These are phyloP conservation scores for Cephalotrichum gorgonifer DNA, from an alignment of 2,329 filamentous ascomycete genomes.

Conservation along the genomic window DNA sequence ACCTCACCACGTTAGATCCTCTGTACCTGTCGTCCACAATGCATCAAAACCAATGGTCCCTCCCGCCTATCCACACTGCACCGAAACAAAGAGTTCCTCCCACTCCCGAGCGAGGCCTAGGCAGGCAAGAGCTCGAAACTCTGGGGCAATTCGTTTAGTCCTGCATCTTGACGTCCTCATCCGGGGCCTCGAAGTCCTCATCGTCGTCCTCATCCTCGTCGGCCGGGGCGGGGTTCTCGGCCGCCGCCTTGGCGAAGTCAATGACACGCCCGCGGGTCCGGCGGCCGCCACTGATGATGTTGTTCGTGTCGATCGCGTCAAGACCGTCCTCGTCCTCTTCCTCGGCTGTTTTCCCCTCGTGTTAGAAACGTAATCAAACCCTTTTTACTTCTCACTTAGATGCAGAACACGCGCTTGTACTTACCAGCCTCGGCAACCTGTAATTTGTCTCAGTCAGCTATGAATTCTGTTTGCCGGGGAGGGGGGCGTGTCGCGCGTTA, in stretches of 20 bases:
- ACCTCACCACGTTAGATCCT: not conserved
- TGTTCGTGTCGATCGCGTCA: constrained; percentile 82
- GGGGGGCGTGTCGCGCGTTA: constrained; percentile 4
- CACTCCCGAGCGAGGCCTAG: not conserved
- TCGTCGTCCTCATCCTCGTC: constrained; percentile 75
- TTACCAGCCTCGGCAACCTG: constrained; percentile 15
- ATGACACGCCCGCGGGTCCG: constrained; percentile 90
- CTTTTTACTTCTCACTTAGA: not conserved
- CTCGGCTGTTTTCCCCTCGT: constrained; percentile 25
- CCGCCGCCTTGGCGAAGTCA: constrained; percentile 84
- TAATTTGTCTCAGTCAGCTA: constrained; percentile 5
- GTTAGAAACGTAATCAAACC: constrained; percentile 14
- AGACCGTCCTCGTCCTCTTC: constrained; percentile 67
- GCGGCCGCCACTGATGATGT: constrained; percentile 69
- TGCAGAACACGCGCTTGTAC: not conserved
- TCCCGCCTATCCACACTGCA: too few species aligned
- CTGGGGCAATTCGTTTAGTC: constrained; percentile 19
- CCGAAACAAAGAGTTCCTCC: not conserved
- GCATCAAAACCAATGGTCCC: too few species aligned
- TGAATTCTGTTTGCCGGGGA: not conserved
- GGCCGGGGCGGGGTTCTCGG: constrained; percentile 63
- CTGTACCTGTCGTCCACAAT: too few species aligned
- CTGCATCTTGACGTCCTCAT: constrained; percentile 64
- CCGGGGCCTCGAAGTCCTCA: constrained; percentile 48
- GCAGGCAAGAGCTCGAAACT: not conserved